A percentile compares a stretch with the other conserved stretches of the same genome.
phyloP scores from a whole-genome alignment of 1,284 basidiomycete genomes.

The Leccinum holopus region DNA sequence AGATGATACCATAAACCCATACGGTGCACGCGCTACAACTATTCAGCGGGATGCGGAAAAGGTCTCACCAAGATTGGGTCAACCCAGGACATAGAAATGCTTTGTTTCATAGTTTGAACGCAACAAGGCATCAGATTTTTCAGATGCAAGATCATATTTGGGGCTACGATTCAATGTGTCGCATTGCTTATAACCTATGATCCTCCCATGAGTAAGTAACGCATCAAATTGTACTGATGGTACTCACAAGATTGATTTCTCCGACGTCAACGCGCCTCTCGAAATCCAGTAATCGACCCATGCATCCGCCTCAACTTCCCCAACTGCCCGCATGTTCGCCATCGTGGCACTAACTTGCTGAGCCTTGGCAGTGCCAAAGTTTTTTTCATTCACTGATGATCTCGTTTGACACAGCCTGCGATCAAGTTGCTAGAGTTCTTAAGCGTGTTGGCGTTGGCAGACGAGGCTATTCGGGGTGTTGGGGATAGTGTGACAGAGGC shows the following conservation, averaged over 20 bases:
- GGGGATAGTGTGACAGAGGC: too few relatives aligned
- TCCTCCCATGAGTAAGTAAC: too few relatives aligned
- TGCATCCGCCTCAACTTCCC: slow-evolving; percentile 1
- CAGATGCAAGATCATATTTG: neutral
- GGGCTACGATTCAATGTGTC: too few relatives aligned
- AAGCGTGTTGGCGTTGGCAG: neutral
- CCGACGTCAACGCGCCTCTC: too few relatives aligned
- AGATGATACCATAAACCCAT: neutral
- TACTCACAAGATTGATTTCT: too few relatives aligned
- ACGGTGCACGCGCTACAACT: neutral
- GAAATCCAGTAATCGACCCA: slow-evolving; percentile 13
- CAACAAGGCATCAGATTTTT: neutral
- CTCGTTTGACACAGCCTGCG: neutral
- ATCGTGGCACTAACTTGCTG: neutral
- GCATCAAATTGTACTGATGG: too few relatives aligned
- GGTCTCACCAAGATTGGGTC: neutral
- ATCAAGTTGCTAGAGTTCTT: neutral
- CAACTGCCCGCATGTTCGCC: neutral
- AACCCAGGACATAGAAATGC: neutral
- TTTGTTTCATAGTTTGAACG: neutral
- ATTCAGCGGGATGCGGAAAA: neutral
- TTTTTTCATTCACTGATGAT: neutral
- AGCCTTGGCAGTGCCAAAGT: neutral
- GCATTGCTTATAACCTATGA: too few relatives aligned
- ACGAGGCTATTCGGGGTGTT: neutral